Percentiles rank a stretch among this genome's conserved stretches.
Evolutionary conservation across 2,329 filamentous ascomycete genomes (phyloP).

Genomic region (Aspergillus uvarum): DNA sequence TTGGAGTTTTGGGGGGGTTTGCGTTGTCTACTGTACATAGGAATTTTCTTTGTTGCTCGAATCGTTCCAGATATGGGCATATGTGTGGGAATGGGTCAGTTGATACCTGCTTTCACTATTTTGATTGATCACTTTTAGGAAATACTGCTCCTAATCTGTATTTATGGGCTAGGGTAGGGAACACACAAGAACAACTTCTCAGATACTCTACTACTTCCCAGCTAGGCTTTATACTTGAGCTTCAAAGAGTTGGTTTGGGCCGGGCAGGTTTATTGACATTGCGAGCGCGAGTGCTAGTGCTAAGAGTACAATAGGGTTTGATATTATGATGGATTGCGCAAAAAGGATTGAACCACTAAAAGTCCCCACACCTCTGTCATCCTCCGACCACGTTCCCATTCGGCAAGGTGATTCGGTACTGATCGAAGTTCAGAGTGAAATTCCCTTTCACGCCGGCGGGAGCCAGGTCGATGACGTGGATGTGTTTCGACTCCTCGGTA

Average conservation of each 20-base stretch:
- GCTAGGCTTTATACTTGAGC: too few relatives aligned
- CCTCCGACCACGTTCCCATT: slow-evolving; percentile 20
- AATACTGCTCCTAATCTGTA: too few relatives aligned
- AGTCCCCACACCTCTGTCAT: neutral
- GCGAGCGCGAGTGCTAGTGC: neutral
- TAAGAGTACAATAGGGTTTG: neutral
- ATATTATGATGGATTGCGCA: neutral
- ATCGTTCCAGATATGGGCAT: too few relatives aligned
- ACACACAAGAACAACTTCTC: neutral
- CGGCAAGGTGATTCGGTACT: slow-evolving; percentile 33
- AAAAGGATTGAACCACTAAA: neutral
- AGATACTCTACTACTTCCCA: too few relatives aligned
- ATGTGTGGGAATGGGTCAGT: neutral
- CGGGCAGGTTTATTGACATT: neutral
- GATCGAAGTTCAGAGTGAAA: slow-evolving; percentile 37
- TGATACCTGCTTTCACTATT: too few relatives aligned
- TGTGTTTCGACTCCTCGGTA: slow-evolving; percentile 20
- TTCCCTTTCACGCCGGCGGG: slow-evolving; percentile 24
- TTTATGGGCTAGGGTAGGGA: too few relatives aligned
- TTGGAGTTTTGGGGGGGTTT: neutral
- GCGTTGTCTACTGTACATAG: neutral
- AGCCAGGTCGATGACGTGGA: slow-evolving; percentile 25
- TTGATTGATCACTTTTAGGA: too few relatives aligned
- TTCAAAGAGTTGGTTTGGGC: neutral
- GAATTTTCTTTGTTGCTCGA: neutral